Conservation (phyloP, 208 protist genomes). For the Tritrichomonas musculus region DNA sequence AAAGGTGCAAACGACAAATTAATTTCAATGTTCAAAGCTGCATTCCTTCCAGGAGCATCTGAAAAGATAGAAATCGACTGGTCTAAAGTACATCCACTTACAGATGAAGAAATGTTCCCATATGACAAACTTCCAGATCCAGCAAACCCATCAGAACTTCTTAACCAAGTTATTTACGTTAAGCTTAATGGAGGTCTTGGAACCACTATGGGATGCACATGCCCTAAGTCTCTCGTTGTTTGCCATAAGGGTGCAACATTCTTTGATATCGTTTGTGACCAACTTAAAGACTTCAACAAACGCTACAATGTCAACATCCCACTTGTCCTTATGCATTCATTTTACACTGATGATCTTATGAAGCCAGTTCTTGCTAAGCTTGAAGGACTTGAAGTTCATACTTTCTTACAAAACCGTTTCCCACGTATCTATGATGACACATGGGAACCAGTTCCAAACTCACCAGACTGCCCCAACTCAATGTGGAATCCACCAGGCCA, state of each 20-base stretch:
- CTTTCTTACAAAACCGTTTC: not conserved
- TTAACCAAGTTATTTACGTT: slow-evolving; percentile 64
- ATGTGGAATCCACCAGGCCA: slow-evolving; percentile 95
- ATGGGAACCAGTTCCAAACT: not conserved
- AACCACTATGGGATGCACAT: slow-evolving; percentile 76
- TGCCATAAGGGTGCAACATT: slow-evolving; percentile 83
- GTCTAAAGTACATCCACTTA: not conserved
- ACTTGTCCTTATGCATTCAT: slow-evolving; percentile 97
- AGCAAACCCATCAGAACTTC: not conserved
- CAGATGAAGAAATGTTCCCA: not conserved
- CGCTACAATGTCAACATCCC: slow-evolving; percentile 67
- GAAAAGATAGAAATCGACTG: not conserved
- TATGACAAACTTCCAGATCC: not conserved
- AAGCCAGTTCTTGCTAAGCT: not conserved
- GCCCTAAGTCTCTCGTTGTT: slow-evolving; percentile 72
- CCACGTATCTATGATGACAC: not conserved
- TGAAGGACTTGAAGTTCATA: not conserved
- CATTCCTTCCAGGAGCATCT: not conserved
- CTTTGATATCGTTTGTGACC: slow-evolving; percentile 85
- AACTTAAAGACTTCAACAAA: slow-evolving; percentile 61
- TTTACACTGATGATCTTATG: slow-evolving; percentile 69
- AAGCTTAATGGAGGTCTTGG: slow-evolving; percentile 92
- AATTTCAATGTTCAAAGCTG: not conserved
- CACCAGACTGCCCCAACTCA: not conserved
- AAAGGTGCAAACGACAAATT: not conserved